A percentile compares a stretch with the other conserved stretches of the same genome.
phyloP scores from a whole-genome alignment of 2,329 filamentous ascomycete genomes.

The Fusarium odoratissimum region DNA sequence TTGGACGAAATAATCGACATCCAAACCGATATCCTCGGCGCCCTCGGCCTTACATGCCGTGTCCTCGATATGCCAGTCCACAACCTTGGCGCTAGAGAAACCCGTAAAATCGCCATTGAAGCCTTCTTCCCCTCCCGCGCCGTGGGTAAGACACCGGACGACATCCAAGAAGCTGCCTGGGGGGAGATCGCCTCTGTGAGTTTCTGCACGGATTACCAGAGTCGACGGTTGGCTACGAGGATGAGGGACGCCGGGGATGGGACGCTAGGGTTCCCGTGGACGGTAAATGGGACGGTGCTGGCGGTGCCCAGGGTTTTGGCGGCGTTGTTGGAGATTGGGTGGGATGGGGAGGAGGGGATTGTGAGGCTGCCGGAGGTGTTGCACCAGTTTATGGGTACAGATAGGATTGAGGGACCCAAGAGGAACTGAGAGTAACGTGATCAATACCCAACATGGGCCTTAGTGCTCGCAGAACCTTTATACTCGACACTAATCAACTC shows the following conservation, averaged over 20 bases:
- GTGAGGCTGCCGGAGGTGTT: background rate
- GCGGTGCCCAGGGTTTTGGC: background rate
- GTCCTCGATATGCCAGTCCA: background rate
- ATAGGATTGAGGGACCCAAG: background rate
- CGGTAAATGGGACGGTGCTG: background rate
- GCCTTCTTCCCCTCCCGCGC: background rate
- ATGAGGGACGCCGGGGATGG: fast-evolving
- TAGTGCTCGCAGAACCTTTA: too few relatives aligned
- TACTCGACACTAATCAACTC: too few relatives aligned
- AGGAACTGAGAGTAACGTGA: fast-evolving
- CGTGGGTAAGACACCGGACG: fast-evolving
- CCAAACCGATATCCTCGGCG: background rate
- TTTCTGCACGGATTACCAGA: background rate
- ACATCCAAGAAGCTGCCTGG: background rate
- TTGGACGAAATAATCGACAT: background rate
- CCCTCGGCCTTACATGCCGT: background rate
- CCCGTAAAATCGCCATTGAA: background rate
- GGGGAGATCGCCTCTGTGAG: background rate
- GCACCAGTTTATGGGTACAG: background rate
- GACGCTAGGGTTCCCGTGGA: background rate
- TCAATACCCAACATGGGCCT: too few relatives aligned
- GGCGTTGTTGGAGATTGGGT: background rate
- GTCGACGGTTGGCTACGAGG: background rate
- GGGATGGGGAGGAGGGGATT: background rate
- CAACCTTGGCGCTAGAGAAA: background rate